Evolutionary conservation across 2,329 filamentous ascomycete species (phyloP).

Genomic region (Madurella mycetomatis): DNA sequence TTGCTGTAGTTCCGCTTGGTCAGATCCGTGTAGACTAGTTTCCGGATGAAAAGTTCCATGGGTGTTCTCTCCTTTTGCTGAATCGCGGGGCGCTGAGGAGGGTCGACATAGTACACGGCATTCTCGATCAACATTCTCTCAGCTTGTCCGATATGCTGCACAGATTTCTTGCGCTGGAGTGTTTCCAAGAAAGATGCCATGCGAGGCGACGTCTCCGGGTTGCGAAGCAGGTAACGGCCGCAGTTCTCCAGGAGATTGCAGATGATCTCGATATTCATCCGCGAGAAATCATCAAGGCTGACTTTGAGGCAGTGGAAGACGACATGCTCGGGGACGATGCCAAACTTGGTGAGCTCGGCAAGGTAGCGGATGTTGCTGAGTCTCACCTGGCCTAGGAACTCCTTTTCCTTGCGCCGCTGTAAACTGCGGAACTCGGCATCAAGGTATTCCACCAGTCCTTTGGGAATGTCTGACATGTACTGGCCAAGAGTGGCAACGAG

Average conservation of each 20-base stretch:
- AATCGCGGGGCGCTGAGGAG: constrained; percentile 87
- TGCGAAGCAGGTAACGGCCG: constrained; percentile 87
- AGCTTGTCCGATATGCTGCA: constrained; percentile 90
- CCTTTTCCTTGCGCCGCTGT: constrained; percentile 94
- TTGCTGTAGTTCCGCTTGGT: constrained; percentile 92
- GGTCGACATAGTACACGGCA: constrained; percentile 95
- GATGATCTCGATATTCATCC: constrained; percentile 99
- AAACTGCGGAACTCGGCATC: constrained; percentile 96
- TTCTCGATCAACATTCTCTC: constrained; percentile 99
- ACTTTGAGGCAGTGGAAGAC: constrained; percentile 99
- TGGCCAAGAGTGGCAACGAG: constrained; percentile 88
- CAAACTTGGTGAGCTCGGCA: constrained; percentile 95
- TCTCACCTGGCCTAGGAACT: constrained; percentile 90
- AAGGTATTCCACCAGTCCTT: constrained; percentile 84
- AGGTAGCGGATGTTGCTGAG: constrained; percentile 96
- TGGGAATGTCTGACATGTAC: constrained; percentile 92
- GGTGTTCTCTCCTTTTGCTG: constrained; percentile 95
- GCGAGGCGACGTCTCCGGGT: constrained; percentile 84
- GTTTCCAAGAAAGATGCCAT: constrained; percentile 96
- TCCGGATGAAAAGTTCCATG: constrained; percentile 86
- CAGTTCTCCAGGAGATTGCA: constrained; percentile 95
- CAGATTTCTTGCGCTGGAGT: constrained; percentile 89
- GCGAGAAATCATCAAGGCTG: constrained; percentile 92
- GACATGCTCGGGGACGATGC: constrained; percentile 95
- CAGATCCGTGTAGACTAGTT: constrained; percentile 88